Conservation (phyloP, 2,329 filamentous ascomycete species). For the Chrysoporthe cubensis region DNA sequence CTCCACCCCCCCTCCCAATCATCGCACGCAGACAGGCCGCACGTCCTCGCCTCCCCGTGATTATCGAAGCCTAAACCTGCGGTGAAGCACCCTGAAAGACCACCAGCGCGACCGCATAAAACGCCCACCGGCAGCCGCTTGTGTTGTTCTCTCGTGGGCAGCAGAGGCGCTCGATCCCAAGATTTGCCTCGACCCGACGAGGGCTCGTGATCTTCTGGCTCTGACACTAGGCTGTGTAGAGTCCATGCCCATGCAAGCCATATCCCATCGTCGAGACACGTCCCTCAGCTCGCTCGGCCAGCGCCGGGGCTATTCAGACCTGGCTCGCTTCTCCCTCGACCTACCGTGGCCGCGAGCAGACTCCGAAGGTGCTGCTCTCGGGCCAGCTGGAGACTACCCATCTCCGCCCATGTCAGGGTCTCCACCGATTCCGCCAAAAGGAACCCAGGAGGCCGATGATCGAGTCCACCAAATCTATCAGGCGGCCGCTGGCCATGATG, state of each 20-base stretch:
- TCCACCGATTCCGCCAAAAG: constrained; percentile 63
- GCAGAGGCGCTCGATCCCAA: constrained; percentile 4
- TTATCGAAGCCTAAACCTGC: constrained; percentile 8
- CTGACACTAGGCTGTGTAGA: constrained; percentile 31
- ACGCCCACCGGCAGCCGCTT: constrained; percentile 2
- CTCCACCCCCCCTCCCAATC: background rate
- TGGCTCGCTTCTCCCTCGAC: constrained; percentile 59
- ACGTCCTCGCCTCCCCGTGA: background rate
- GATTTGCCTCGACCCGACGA: constrained; percentile 28
- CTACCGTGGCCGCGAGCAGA: constrained; percentile 59
- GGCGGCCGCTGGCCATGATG: constrained; percentile 52
- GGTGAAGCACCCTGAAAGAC: background rate
- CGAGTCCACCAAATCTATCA: constrained; percentile 55
- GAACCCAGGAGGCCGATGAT: constrained; percentile 60
- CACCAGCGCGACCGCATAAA: background rate
- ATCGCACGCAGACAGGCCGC: constrained; percentile 6
- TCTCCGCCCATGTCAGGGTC: constrained; percentile 77
- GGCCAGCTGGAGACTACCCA: constrained; percentile 65
- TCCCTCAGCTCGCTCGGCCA: constrained; percentile 57
- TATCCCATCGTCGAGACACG: constrained; percentile 49
- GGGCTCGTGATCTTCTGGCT: constrained; percentile 36
- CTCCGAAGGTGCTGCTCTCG: constrained; percentile 57
- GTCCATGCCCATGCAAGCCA: constrained; percentile 58
- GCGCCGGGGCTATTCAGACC: constrained; percentile 60
- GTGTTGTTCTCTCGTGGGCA: constrained; percentile 30